Evolutionary conservation across 306 rosid genomes (phyloP).

Genomic region (Hylodesmum podocarpum): DNA sequence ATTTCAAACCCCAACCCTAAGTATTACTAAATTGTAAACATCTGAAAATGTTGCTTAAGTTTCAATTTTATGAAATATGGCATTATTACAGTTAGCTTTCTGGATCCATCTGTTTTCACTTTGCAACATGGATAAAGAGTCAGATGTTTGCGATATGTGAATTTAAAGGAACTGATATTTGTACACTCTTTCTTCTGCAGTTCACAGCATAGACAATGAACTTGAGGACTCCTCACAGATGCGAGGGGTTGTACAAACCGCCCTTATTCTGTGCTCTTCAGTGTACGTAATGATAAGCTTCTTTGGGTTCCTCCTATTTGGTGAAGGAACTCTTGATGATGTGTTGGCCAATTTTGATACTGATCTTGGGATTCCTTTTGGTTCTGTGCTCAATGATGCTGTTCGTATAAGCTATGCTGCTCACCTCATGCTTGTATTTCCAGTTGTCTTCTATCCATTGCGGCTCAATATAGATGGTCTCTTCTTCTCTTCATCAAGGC

Average conservation of each 20-base stretch:
- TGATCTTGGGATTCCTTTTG: constrained; percentile 78
- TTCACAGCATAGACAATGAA: constrained; percentile 89
- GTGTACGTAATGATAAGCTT: constrained; percentile 83
- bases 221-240: constrained; percentile 85
- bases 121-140: not conserved
- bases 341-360: constrained; percentile 92
- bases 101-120: not conserved
- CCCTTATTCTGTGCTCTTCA: constrained; percentile 74
- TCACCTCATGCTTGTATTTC: constrained; percentile 93
- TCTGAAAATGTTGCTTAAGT: not conserved
- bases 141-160: not conserved
- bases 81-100: not conserved
- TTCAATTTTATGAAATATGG: not conserved
- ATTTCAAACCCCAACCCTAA: not conserved
- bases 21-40: not conserved
- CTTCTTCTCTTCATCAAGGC: constrained; percentile 62
- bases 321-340: constrained; percentile 85
- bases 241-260: constrained; percentile 65
- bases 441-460: constrained; percentile 82
- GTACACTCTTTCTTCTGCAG: constrained; percentile 50
- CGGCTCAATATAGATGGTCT: constrained; percentile 88
- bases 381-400: constrained; percentile 75
- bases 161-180: constrained; percentile 21
- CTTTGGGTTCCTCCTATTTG: constrained; percentile 85
- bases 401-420: constrained; percentile 90